phyloP scores from a whole-genome alignment of 2,329 filamentous ascomycete genomes.

The Claviceps sp. region DNA sequence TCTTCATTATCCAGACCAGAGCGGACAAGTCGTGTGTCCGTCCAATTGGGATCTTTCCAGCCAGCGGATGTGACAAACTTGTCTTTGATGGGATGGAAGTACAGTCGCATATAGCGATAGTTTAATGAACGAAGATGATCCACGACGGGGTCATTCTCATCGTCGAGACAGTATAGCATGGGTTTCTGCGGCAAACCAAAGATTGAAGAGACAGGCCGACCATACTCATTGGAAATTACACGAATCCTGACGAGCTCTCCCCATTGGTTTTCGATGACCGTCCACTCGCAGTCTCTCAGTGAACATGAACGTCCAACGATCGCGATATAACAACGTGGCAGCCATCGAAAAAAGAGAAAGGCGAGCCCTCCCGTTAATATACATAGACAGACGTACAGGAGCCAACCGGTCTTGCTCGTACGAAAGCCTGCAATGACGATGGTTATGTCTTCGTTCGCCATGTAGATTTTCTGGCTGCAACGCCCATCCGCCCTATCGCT shows the following conservation, averaged over 20 bases:
- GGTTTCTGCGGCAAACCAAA: slow-evolving; percentile 57
- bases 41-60: slow-evolving; percentile 93
- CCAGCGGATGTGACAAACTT: slow-evolving; percentile 76
- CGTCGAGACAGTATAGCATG: slow-evolving; percentile 38
- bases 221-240: slow-evolving; percentile 42
- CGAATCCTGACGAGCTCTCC: slow-evolving; percentile 72
- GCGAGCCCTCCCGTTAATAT: slow-evolving; percentile 60
- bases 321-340: slow-evolving; percentile 74
- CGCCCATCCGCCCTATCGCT: slow-evolving; percentile 51
- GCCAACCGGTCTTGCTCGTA: slow-evolving; percentile 58
- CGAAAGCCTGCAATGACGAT: slow-evolving; percentile 87
- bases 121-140: slow-evolving; percentile 64
- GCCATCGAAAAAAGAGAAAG: slow-evolving; percentile 78
- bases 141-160: slow-evolving; percentile 61
- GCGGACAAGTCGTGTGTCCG: slow-evolving; percentile 59
- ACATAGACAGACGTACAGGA: slow-evolving; percentile 58
- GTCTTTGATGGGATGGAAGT: slow-evolving; percentile 78
- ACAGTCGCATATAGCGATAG: slow-evolving; percentile 90
- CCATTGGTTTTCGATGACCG: slow-evolving; percentile 97
- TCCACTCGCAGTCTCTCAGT: slow-evolving; percentile 71
- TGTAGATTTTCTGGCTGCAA: slow-evolving; percentile 80
- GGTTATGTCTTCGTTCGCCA: slow-evolving; percentile 84
- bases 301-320: slow-evolving; percentile 57
- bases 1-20: slow-evolving; percentile 79
- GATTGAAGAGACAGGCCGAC: slow-evolving; percentile 43